These are phyloP conservation scores for Coix lacrymajobi DNA, from an alignment of 176 grass and related monocot species.

Conservation along the genomic window DNA sequence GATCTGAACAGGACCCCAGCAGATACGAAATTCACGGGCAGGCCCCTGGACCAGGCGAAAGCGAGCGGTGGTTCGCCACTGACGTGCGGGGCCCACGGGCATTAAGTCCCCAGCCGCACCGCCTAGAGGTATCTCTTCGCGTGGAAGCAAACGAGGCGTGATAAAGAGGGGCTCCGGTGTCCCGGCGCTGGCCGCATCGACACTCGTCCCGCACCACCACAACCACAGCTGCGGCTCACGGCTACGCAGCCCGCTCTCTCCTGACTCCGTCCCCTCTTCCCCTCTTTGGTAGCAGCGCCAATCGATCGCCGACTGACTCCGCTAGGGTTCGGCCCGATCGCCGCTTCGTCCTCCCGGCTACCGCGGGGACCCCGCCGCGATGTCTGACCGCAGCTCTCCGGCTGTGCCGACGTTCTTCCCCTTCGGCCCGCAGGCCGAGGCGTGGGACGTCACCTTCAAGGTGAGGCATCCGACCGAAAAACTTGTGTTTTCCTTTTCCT, in stretches of 20 bases:
- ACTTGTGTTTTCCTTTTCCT: not conserved
- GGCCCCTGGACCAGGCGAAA: not conserved
- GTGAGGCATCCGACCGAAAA: constrained; percentile 1
- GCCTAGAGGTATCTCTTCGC: constrained; percentile 9
- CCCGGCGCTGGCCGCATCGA: not conserved
- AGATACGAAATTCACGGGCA: not conserved
- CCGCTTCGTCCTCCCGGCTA: constrained; percentile 21
- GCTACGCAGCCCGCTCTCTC: constrained; percentile 52
- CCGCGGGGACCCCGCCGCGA: constrained; percentile 35
- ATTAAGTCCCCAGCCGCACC: not conserved
- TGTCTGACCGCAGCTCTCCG: constrained; percentile 30
- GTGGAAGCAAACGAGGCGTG: constrained; percentile 34
- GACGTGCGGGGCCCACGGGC: not conserved
- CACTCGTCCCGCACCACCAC: not conserved
- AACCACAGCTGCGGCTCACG: constrained; percentile 64
- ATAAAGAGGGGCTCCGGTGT: constrained; percentile 10
- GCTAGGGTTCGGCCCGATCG: constrained; percentile 28
- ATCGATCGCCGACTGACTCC: not conserved
- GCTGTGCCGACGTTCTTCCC: constrained; percentile 8
- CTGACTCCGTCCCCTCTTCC: not conserved
- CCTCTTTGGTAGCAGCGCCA: not conserved
- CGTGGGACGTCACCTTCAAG: constrained; percentile 64
- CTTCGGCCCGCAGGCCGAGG: constrained; percentile 13
- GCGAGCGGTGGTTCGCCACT: not conserved
- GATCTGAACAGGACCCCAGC: not conserved